phyloP scores from a whole-genome alignment of 257 asterid genomes.

The Penstemon newberryi region DNA sequence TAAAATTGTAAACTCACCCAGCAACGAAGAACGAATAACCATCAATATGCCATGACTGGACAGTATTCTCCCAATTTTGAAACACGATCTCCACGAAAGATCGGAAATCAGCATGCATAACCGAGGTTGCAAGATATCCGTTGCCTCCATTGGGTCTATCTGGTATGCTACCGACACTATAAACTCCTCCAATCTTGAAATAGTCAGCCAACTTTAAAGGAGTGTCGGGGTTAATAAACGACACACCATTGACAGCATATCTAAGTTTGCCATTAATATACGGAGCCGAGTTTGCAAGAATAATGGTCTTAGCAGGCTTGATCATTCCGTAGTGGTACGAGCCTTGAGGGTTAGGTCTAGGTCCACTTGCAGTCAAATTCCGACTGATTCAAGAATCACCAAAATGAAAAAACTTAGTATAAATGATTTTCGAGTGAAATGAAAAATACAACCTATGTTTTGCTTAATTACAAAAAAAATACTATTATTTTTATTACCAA shows the following conservation, averaged over 20 bases:
- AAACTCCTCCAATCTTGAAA: constrained; percentile 86
- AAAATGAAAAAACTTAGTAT: constrained; percentile 12
- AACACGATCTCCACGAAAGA: constrained; percentile 76
- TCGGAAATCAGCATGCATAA: constrained; percentile 72
- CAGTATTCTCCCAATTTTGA: constrained; percentile 76
- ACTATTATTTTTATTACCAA: too few species aligned
- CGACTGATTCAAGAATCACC: constrained; percentile 50
- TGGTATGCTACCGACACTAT: constrained; percentile 61
- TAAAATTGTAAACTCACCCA: constrained; percentile 54
- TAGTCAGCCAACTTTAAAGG: constrained; percentile 87
- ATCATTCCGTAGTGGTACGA: constrained; percentile 92
- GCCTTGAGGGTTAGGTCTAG: constrained; percentile 98
- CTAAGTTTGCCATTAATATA: constrained; percentile 73
- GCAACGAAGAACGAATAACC: constrained; percentile 88
- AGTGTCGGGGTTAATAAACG: constrained; percentile 65
- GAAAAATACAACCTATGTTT: too few species aligned
- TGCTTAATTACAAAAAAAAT: too few species aligned
- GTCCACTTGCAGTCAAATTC: constrained; percentile 92
- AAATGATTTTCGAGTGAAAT: neutral
- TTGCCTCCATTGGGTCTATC: constrained; percentile 58
- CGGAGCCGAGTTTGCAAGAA: constrained; percentile 89
- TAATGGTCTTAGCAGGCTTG: constrained; percentile 71
- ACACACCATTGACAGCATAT: constrained; percentile 86
- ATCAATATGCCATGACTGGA: constrained; percentile 94
- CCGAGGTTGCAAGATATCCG: constrained; percentile 69